A percentile compares a stretch with the other conserved stretches of the same genome.
Conservation (phyloP, 2,329 filamentous ascomycete species). For the Parastagonospora nodorum region DNA sequence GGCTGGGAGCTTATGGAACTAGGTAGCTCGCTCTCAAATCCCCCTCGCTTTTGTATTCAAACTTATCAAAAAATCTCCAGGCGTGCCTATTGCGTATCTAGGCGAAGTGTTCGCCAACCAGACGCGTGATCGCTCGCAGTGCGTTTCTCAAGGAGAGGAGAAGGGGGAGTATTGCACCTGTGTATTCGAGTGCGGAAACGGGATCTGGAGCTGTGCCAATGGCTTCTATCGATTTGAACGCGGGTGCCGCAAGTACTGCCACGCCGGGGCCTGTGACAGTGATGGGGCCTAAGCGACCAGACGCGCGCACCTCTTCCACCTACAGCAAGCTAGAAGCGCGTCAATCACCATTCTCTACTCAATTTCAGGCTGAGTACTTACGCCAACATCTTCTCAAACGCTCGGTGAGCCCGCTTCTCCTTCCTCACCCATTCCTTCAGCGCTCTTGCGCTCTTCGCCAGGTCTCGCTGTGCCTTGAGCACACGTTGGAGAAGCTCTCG, state of each 20-base stretch:
- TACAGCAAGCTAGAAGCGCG: background rate
- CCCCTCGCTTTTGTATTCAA: background rate
- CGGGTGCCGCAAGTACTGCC: slow-evolving; percentile 22
- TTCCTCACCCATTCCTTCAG: background rate
- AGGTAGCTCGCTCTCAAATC: background rate
- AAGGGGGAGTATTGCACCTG: slow-evolving; percentile 18
- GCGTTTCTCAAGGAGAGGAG: background rate
- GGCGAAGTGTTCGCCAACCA: slow-evolving; percentile 15
- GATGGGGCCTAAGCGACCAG: slow-evolving; percentile 1
- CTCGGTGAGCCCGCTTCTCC: background rate
- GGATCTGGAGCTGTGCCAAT: slow-evolving; percentile 11
- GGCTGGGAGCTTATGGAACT: slow-evolving; percentile 9
- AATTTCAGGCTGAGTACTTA: background rate
- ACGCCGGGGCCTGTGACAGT: slow-evolving; percentile 19
- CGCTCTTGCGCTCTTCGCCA: background rate
- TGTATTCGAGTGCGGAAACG: slow-evolving; percentile 24
- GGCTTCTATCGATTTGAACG: slow-evolving; percentile 6
- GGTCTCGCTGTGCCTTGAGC: background rate
- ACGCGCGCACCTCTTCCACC: background rate
- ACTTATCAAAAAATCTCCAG: slow-evolving; percentile 4
- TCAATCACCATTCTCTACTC: background rate
- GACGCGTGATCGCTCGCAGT: slow-evolving; percentile 16
- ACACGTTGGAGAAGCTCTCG: background rate
- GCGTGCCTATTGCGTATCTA: slow-evolving; percentile 13
- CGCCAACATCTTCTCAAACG: background rate